Evolutionary conservation across 2,329 filamentous ascomycete species (phyloP), one percentile per base, ranked within the genome.

Genomic region (Juglanconis sp.): DNA sequence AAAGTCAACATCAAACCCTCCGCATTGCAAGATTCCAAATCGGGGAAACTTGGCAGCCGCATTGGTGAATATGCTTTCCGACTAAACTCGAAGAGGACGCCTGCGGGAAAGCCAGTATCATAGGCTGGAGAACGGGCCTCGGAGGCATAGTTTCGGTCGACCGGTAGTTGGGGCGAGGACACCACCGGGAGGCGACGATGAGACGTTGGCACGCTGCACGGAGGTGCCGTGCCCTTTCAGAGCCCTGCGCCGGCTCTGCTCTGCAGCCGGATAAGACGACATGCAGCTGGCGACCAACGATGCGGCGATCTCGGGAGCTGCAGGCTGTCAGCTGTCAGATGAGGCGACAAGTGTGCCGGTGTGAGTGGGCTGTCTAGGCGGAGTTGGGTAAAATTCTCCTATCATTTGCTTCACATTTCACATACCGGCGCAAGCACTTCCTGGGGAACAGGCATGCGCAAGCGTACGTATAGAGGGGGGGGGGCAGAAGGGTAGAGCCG

Each of bases 1-100:
- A 32, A 10, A 34, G 11, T 50, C 51, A 47, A 56, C 57, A 51
- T 47, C 44, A 55, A 59, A 59, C 52, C 51, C 42, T 55, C 31
- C 4, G 42, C 48, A 47, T 24, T 55, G 48, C 51, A 24, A 53
- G 34, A 49, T 49, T 17, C 58, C 44, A 54, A 42, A 56, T 52
- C 58, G 17, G 53, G 53, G 30, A 38, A 31, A 47, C 15, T 40
- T 32, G 31, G 53, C 47, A 44, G 55, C 53, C 53, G 38, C 31
- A 57, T 60, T 46, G 53, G 58, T 48, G 36, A 40, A n/a, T 24
- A 56, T 51, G 58, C 53, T 47, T 60, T 48, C 4, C 4, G 53
- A 47, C 58, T 52, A 60, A 42, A 36, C 53, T 47, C 32, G 48
- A 56, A 56, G 24, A 10, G 38, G 38, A 32, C 8, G 35, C 8